Base-by-base conservation (phyloP, 805 yeast species). In the Candida tammaniensis region DNA sequence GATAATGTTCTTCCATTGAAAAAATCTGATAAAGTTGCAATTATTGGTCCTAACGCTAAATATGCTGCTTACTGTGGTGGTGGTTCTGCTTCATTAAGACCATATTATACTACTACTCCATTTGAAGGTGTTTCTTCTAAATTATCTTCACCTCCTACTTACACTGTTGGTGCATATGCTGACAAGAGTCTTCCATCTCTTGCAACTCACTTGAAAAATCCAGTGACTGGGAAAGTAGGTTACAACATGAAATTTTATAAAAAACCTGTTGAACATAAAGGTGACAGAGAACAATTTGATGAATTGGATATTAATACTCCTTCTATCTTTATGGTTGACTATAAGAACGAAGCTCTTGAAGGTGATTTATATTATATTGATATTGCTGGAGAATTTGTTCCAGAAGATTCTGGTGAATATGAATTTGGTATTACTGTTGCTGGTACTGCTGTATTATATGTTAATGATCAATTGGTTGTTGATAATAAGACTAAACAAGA, bases 371-470 rank as follows among this genome's bases (percentile, higher is more conserved):
- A 61, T 46, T 77, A 69, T 41, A 64, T 64, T 13, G 70, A 61
- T 26, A 50, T 76, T 38, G 65, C 53, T 28, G 73, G 73, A 28
- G 47, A 52, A 19, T 74, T 64, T 39, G 50, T 45, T 6, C 74
- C 80, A 3, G 76, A 72, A 16, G 65, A 58, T 27, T 42, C 67
- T 27, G 80, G 71, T 6, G 64, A 53, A 9, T 78, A 71, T 46
- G 72, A 68, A 35, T 69, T 79, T 44, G 82, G 82, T 24, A 49
- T 70, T 31, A 52, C 72, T 17, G 72, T 68, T 18, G 47, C 58
- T 34, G 85, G 85, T 18, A 74, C 82, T 23, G 82, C 77, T 16
- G 67, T 68, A 47, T 44, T 80, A 22, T 80, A 62, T 44, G 54
- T 78, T 30, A 66, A 80, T 45, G 81, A 55, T 39, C 46, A 70